Percentiles rank a stretch among this genome's conserved stretches.
Conservation (phyloP, 345 rosid species). For the Limnanthes douglasii region DNA sequence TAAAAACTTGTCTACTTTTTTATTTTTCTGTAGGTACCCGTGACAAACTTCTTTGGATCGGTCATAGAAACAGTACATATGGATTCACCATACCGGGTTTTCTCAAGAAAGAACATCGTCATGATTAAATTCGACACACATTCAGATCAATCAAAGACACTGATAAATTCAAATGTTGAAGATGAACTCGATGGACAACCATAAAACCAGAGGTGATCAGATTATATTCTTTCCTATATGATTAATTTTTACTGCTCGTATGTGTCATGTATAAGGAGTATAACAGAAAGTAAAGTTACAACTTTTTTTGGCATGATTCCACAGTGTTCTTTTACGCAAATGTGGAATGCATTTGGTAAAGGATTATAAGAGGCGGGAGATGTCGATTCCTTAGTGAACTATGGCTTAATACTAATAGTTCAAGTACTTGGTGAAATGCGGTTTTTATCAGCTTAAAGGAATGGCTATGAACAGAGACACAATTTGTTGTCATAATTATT, state of each 20-base stretch:
- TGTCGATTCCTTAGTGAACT: slow-evolving; percentile 39
- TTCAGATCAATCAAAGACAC: slow-evolving; percentile 15
- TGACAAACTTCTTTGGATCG: slow-evolving; percentile 91
- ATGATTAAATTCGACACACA: slow-evolving; percentile 13
- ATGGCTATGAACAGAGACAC: no score
- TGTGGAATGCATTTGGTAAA: slow-evolving; percentile 15
- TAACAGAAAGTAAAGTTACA: background rate
- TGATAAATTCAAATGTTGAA: slow-evolving; percentile 9
- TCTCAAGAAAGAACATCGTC: slow-evolving; percentile 16
- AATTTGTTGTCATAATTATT: no score
- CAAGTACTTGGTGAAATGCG: no score
- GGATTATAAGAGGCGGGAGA: slow-evolving; percentile 28
- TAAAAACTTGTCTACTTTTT: no score
- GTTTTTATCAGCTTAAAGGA: no score
- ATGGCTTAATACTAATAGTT: slow-evolving; percentile 46
- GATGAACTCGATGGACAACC: slow-evolving; percentile 8
- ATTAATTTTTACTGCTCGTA: background rate
- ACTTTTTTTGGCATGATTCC: background rate
- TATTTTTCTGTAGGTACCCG: slow-evolving; percentile 92
- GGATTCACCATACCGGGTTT: slow-evolving; percentile 46
- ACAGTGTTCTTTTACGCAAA: slow-evolving; percentile 23
- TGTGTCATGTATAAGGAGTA: background rate
- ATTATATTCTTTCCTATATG: background rate
- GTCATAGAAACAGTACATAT: slow-evolving; percentile 91
- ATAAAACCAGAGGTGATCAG: slow-evolving; percentile 22